Evolutionary conservation across 106 monocot species (phyloP).

Genomic region (Gastrodia elata): DNA sequence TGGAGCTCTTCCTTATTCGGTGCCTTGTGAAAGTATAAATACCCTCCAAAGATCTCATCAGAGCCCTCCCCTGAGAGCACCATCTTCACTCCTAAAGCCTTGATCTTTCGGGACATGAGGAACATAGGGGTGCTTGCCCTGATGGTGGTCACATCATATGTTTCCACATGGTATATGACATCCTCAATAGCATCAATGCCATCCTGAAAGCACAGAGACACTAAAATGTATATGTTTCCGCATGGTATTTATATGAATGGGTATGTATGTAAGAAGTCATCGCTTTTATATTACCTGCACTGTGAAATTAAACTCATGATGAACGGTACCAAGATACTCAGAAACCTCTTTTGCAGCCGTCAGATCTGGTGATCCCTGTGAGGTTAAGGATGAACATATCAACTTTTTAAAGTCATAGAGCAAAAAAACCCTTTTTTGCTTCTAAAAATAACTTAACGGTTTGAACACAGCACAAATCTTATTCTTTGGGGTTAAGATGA

Average conservation of each 20-base stretch:
- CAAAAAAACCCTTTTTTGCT: too few species aligned
- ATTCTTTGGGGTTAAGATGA: too few species aligned
- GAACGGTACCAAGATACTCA: slow-evolving; percentile 44
- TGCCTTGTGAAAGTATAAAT: slow-evolving; percentile 65
- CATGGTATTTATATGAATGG: not conserved
- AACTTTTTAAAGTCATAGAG: not conserved
- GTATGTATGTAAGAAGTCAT: not conserved
- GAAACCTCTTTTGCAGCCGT: slow-evolving; percentile 56
- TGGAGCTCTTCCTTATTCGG: slow-evolving; percentile 68
- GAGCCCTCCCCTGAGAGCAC: slow-evolving; percentile 65
- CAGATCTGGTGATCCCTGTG: slow-evolving; percentile 58
- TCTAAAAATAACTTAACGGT: too few species aligned
- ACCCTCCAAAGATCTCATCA: slow-evolving; percentile 69
- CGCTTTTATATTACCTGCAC: slow-evolving; percentile 33
- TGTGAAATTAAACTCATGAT: slow-evolving; percentile 59
- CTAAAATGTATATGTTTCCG: not conserved
- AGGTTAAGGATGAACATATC: not conserved
- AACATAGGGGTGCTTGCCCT: slow-evolving; percentile 73
- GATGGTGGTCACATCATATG: slow-evolving; percentile 56
- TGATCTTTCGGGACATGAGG: slow-evolving; percentile 60
- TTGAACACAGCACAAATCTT: too few species aligned
- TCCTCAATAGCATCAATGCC: slow-evolving; percentile 69
- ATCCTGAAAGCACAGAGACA: slow-evolving; percentile 21
- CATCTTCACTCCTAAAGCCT: slow-evolving; percentile 61
- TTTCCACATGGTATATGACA: slow-evolving; percentile 56